These are phyloP conservation scores for Achaetomium macrosporum DNA, from an alignment of 2,329 filamentous ascomycete genomes.

Conservation along the genomic window DNA sequence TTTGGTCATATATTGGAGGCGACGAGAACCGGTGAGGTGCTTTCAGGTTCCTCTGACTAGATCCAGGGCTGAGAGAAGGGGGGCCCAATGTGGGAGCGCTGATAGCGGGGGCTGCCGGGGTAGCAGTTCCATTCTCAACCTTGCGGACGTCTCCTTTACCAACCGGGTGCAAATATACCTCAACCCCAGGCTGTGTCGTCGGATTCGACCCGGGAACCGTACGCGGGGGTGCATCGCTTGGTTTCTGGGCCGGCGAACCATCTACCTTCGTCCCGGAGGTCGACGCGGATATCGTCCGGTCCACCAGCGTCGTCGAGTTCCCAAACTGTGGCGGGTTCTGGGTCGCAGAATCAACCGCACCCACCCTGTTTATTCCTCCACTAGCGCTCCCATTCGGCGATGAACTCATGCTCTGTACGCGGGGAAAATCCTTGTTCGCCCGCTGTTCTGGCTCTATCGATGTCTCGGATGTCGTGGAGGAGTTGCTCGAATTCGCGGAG, in stretches of 20 bases:
- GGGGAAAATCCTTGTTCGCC: slow-evolving; percentile 37
- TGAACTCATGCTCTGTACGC: slow-evolving; percentile 52
- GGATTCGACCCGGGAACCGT: slow-evolving; percentile 32
- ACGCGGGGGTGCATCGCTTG: slow-evolving; percentile 30
- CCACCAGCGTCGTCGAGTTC: slow-evolving; percentile 24
- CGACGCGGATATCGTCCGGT: slow-evolving; percentile 24
- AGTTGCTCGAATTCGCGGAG: slow-evolving; percentile 44
- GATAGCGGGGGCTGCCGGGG: slow-evolving; percentile 3
- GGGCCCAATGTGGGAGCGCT: slow-evolving; percentile 20
- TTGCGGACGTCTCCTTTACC: slow-evolving; percentile 24
- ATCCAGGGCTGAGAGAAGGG: slow-evolving; percentile 21
- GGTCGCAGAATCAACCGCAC: slow-evolving; percentile 2
- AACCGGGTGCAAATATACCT: slow-evolving; percentile 30
- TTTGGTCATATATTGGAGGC: slow-evolving; percentile 49
- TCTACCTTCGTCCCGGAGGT: slow-evolving; percentile 16
- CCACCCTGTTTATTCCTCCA: slow-evolving; percentile 32
- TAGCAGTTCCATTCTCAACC: slow-evolving; percentile 23
- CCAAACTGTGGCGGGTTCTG: slow-evolving; percentile 25
- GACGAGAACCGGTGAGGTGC: slow-evolving; percentile 57
- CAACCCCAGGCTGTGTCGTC: slow-evolving; percentile 30
- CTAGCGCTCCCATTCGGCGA: slow-evolving; percentile 50
- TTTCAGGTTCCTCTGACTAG: slow-evolving; percentile 21
- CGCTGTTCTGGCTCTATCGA: slow-evolving; percentile 40
- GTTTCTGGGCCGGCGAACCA: slow-evolving; percentile 27
- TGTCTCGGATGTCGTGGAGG: slow-evolving; percentile 44